Evolutionary conservation across 805 yeast genomes (phyloP).

Genomic region (Metschnikowia lachancei): DNA sequence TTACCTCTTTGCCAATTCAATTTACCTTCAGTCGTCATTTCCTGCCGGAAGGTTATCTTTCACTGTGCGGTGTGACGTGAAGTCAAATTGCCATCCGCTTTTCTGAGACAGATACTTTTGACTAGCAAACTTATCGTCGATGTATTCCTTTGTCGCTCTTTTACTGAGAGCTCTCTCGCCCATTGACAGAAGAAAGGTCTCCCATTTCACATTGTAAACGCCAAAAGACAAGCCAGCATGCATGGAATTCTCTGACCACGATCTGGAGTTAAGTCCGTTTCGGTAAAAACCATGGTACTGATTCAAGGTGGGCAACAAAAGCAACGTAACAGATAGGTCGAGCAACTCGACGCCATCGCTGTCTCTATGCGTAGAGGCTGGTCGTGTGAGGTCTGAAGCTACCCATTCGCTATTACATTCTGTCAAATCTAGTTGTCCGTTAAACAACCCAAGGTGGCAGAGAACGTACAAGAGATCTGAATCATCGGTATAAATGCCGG

Average conservation of each 20-base stretch:
- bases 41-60: neutral
- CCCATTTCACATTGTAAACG: constrained; percentile 56
- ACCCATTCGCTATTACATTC: constrained; percentile 35
- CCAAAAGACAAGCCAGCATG: constrained; percentile 83
- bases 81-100: constrained; percentile 35
- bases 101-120: constrained; percentile 17
- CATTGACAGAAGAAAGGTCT: constrained; percentile 28
- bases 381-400: constrained; percentile 26
- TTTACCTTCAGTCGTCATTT: neutral
- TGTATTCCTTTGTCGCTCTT: constrained; percentile 26
- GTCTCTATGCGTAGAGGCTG: constrained; percentile 16
- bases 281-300: constrained; percentile 62
- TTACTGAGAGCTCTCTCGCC: constrained; percentile 31
- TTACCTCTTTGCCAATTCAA: no score
- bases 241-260: constrained; percentile 51
- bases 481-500: constrained; percentile 91
- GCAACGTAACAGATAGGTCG: constrained; percentile 56
- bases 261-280: constrained; percentile 69
- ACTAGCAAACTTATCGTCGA: constrained; percentile 22
- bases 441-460: constrained; percentile 69
- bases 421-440: constrained; percentile 32
- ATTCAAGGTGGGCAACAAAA: constrained; percentile 68
- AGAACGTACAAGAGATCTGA: constrained; percentile 76
- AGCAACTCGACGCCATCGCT: constrained; percentile 23
- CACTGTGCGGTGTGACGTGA: neutral